Conservation (phyloP, 768 basidiomycete species). For the Lenzites betulinus region DNA sequence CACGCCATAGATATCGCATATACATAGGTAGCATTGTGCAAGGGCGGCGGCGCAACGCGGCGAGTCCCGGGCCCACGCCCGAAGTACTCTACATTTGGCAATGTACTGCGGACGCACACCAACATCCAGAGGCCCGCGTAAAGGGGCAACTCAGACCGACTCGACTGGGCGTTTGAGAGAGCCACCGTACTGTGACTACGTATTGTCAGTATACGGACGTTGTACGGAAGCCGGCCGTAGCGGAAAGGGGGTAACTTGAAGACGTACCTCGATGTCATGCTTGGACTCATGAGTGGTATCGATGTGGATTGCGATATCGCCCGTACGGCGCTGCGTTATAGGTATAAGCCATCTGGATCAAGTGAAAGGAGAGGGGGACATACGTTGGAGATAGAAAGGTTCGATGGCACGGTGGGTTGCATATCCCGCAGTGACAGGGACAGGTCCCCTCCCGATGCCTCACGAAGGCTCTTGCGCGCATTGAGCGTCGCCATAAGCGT, state of each 20-base stretch:
- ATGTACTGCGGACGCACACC: too few relatives aligned
- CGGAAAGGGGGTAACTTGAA: too few relatives aligned
- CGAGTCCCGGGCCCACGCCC: too few relatives aligned
- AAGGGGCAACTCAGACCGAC: too few relatives aligned
- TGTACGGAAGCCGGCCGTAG: too few relatives aligned
- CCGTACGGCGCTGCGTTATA: slow-evolving; percentile 5
- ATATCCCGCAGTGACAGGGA: slow-evolving; percentile 20
- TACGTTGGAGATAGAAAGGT: slow-evolving; percentile 39
- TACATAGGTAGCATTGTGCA: too few relatives aligned
- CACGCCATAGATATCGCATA: too few relatives aligned
- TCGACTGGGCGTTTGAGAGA: slow-evolving; percentile 12
- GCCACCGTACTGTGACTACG: slow-evolving; percentile 6
- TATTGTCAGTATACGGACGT: neutral
- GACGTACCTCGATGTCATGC: slow-evolving; percentile 35
- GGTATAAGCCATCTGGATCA: neutral
- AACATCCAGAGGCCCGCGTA: too few relatives aligned
- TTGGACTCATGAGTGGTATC: slow-evolving; percentile 58
- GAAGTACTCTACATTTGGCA: too few relatives aligned
- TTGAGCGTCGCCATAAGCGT: slow-evolving; percentile 57
- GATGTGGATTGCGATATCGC: slow-evolving; percentile 64
- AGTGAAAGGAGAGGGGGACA: neutral
- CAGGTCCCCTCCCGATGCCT: slow-evolving; percentile 8
- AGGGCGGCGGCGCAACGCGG: too few relatives aligned
- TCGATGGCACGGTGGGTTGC: slow-evolving; percentile 9
- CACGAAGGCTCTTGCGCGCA: slow-evolving; percentile 34